These are phyloP conservation scores for Allantophomopsis lycopodina DNA, from an alignment of 2,329 filamentous ascomycete genomes.

Conservation along the genomic window DNA sequence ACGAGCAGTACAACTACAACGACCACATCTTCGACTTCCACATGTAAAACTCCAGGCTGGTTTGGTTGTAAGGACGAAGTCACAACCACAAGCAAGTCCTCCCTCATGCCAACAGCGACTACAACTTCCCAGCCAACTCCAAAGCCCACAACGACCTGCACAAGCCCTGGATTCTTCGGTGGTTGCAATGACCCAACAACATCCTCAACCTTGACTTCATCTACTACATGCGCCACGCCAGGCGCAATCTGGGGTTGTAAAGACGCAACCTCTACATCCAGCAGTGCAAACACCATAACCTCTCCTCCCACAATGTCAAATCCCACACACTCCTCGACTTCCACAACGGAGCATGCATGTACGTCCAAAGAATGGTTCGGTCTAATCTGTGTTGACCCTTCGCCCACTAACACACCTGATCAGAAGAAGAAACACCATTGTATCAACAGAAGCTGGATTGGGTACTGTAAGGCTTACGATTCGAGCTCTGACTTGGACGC, in stretches of 20 bases:
- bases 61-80: conserved; percentile 34
- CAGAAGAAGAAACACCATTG: conserved; percentile 7
- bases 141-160: conserved; percentile 21
- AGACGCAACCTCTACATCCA: conserved; percentile 22
- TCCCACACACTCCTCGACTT: conserved; percentile 4
- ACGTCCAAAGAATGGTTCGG: conserved; percentile 15
- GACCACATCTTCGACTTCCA: conserved; percentile 21
- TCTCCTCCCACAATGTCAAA: conserved; percentile 16
- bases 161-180: conserved; percentile 28
- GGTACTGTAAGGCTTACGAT: conserved; percentile 13
- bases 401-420: conserved; percentile 5
- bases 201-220: conserved; percentile 12
- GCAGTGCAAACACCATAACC: conserved; percentile 20
- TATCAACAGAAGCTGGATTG: conserved; percentile 11
- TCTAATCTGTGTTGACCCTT: conserved; percentile 15
- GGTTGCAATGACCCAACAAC: conserved; percentile 29
- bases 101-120: conserved; percentile 16
- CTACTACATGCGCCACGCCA: conserved; percentile 32
- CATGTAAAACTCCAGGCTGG: conserved; percentile 29
- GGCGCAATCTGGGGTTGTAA: conserved; percentile 46
- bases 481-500: too few relatives aligned
- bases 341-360: conserved; percentile 12
- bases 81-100: conserved; percentile 22
- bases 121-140: conserved; percentile 10
- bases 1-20: conserved; percentile 14